phyloP scores from a whole-genome alignment of 257 asterid genomes.

The Rhazya stricta region DNA sequence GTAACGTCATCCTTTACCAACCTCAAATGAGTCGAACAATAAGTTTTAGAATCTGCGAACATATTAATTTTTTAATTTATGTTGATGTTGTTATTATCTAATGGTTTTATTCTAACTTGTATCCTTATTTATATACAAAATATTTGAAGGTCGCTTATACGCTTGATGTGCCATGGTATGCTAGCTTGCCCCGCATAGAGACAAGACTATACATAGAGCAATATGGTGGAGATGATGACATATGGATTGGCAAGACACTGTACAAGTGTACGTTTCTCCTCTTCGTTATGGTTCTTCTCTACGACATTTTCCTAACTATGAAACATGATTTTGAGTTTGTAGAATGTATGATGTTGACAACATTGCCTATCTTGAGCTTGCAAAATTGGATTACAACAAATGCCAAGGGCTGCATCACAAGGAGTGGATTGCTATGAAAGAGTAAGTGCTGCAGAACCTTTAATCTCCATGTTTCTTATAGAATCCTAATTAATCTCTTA shows the following conservation, averaged over 20 bases:
- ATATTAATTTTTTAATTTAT: too few relatives aligned
- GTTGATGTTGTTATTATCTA: too few relatives aligned
- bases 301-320: background rate
- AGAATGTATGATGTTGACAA: conserved; percentile 36
- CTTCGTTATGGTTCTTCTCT: background rate
- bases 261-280: background rate
- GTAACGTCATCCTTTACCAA: too few relatives aligned
- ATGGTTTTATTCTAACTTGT: too few relatives aligned
- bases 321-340: too few relatives aligned
- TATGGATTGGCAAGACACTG: background rate
- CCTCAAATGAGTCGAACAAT: too few relatives aligned
- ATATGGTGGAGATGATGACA: background rate
- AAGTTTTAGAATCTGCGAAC: too few relatives aligned
- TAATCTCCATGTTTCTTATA: too few relatives aligned
- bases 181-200: background rate
- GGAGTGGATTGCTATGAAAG: conserved; percentile 40
- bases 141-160: background rate
- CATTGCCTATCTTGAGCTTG: conserved; percentile 30
- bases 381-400: conserved; percentile 34
- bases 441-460: conserved; percentile 16
- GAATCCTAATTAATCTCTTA: too few relatives aligned
- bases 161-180: background rate
- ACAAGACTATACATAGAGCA: background rate
- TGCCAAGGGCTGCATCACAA: conserved; percentile 42
- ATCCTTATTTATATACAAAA: too few relatives aligned